These are phyloP conservation scores for Holtermannia corniformis DNA, from an alignment of 768 basidiomycete species.

Conservation along the genomic window DNA sequence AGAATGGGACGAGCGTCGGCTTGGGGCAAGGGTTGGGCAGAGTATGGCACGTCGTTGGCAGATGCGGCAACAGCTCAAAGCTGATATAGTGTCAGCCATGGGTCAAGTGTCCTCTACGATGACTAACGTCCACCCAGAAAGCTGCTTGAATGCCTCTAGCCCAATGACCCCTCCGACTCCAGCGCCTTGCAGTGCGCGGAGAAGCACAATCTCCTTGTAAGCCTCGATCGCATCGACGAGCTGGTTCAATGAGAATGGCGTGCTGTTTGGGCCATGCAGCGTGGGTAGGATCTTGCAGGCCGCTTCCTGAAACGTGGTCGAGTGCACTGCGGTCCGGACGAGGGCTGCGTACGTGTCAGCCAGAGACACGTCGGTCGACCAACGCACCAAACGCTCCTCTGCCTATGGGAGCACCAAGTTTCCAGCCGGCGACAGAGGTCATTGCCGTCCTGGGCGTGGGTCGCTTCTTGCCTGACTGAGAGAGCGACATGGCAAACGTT, in stretches of 20 bases:
- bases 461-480: background rate
- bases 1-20: conserved; percentile 23
- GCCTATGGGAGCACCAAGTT: conserved; percentile 30
- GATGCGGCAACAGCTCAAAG: too few relatives aligned
- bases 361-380: background rate
- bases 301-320: conserved; percentile 20
- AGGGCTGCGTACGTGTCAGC: conserved; percentile 19
- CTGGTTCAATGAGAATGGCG: conserved; percentile 23
- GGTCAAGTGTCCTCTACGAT: too few relatives aligned
- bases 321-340: conserved; percentile 35
- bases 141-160: conserved; percentile 34
- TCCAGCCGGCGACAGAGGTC: conserved; percentile 32
- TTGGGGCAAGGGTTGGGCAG: conserved; percentile 13
- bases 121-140: conserved; percentile 38
- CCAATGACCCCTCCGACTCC: conserved; percentile 30
- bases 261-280: conserved; percentile 12
- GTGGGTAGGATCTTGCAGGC: conserved; percentile 41
- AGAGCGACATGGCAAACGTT: too few relatives aligned
- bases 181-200: conserved; percentile 30
- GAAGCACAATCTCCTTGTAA: conserved; percentile 36
- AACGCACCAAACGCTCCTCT: conserved; percentile 38
- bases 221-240: conserved; percentile 35
- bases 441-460: conserved; percentile 30
- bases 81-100: background rate
- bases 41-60: too few relatives aligned